Evolutionary conservation across 2,329 filamentous ascomycete genomes (phyloP).

Genomic region (Aspergillus ruber): DNA sequence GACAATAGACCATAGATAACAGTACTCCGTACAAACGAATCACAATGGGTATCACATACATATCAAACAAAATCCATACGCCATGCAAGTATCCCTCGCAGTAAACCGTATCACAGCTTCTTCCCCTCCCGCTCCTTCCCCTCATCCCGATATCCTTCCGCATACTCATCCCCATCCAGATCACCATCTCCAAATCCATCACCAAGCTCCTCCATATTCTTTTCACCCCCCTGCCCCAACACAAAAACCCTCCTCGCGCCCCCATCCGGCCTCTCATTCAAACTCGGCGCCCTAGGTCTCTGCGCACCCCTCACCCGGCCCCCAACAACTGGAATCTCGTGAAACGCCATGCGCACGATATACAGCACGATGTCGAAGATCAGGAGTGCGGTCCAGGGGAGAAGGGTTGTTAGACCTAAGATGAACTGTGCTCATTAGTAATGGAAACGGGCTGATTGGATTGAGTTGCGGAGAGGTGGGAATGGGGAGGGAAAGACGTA

Average conservation of each 20-base stretch:
- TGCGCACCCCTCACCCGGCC: slow-evolving; percentile 55
- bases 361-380: slow-evolving; percentile 60
- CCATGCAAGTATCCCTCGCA: background rate
- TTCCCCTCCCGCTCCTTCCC: background rate
- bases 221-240: slow-evolving; percentile 10
- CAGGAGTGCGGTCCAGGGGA: slow-evolving; percentile 57
- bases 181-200: slow-evolving; percentile 3
- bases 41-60: slow-evolving; percentile 11
- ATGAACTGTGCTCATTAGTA: slow-evolving; percentile 43
- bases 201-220: slow-evolving; percentile 8
- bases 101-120: too few species aligned
- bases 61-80: background rate
- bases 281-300: slow-evolving; percentile 55
- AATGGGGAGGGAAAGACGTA: slow-evolving; percentile 35
- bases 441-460: background rate
- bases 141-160: background rate
- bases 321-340: slow-evolving; percentile 55
- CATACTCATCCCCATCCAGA: background rate
- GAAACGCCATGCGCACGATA: slow-evolving; percentile 50
- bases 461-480: background rate
- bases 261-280: slow-evolving; percentile 53
- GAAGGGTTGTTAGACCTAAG: slow-evolving; percentile 54
- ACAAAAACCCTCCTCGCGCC: slow-evolving; percentile 22
- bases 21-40: slow-evolving; percentile 2
- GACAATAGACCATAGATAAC: slow-evolving; percentile 1